These are phyloP conservation scores for Ilex aquifolium DNA, from an alignment of 257 asterid genomes.

Conservation along the genomic window DNA sequence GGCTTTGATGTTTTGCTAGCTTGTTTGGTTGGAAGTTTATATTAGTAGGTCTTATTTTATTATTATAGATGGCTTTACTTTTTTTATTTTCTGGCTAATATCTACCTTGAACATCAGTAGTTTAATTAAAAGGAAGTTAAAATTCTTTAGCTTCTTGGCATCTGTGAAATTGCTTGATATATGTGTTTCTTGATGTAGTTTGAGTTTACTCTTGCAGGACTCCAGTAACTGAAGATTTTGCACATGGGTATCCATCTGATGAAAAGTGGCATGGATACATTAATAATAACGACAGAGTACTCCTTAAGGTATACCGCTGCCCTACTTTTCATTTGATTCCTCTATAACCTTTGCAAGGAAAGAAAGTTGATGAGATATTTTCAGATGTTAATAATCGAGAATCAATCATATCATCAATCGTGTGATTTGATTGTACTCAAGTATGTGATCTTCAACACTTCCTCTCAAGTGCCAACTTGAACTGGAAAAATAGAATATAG, in stretches of 20 bases:
- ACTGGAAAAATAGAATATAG: neutral
- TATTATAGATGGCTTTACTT: neutral
- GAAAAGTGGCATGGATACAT: constrained; percentile 87
- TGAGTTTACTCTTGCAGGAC: constrained; percentile 49
- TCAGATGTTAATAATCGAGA: neutral
- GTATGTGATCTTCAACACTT: too few species aligned
- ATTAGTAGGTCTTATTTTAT: too few species aligned
- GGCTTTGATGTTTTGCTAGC: too few species aligned
- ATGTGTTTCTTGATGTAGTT: constrained; percentile 4
- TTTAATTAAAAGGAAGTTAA: neutral
- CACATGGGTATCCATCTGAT: constrained; percentile 67
- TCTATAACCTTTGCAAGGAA: neutral
- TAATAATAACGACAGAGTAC: constrained; percentile 74
- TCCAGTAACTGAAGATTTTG: constrained; percentile 46
- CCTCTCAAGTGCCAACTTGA: neutral
- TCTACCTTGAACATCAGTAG: neutral
- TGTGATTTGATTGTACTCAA: neutral
- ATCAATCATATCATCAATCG: neutral
- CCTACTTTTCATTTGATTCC: neutral
- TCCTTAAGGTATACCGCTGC: constrained; percentile 62
- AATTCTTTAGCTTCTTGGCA: neutral
- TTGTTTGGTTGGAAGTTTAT: too few species aligned
- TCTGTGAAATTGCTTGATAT: neutral
- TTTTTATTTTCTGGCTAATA: neutral
- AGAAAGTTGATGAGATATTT: too few species aligned